A percentile compares a stretch with the other conserved stretches of the same genome.
phyloP scores from a whole-genome alignment of 2,329 filamentous ascomycete species.

The Pseudogymnoascus pannorum region DNA sequence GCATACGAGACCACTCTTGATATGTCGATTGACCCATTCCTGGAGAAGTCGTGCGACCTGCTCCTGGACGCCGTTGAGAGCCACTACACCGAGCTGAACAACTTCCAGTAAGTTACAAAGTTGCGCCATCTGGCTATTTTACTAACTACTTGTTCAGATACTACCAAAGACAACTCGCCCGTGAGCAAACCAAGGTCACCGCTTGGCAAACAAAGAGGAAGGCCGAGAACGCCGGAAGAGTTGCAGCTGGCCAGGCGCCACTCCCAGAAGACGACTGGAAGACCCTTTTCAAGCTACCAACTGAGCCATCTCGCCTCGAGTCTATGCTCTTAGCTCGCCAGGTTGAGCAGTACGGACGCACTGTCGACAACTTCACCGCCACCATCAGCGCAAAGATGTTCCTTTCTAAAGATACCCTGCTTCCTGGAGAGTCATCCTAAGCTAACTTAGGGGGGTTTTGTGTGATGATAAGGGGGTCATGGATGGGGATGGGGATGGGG shows the following conservation, averaged over 20 bases:
- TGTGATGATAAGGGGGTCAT: conserved; percentile 1
- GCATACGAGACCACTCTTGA: conserved; percentile 79
- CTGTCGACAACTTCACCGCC: conserved; percentile 93
- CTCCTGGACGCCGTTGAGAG: conserved; percentile 94
- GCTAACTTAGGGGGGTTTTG: conserved; percentile 4
- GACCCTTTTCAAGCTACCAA: conserved; percentile 93
- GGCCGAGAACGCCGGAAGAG: conserved; percentile 81
- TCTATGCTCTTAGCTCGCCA: conserved; percentile 92
- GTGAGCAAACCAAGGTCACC: conserved; percentile 93
- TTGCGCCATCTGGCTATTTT: not conserved
- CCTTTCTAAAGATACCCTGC: conserved; percentile 68
- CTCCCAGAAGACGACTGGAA: conserved; percentile 98
- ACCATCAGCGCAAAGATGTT: conserved; percentile 96
- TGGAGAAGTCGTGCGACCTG: conserved; percentile 96
- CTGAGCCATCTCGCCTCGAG: conserved; percentile 88
- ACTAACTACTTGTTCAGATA: conserved; percentile 33
- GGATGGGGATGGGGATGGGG: not conserved
- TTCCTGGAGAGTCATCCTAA: conserved; percentile 41
- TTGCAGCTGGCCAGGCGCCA: conserved; percentile 77
- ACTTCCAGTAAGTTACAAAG: conserved; percentile 62
- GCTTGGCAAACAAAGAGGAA: conserved; percentile 97
- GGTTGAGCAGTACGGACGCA: conserved; percentile 95
- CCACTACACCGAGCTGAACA: conserved; percentile 98
- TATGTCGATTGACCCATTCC: conserved; percentile 90
- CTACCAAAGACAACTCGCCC: conserved; percentile 87